Evolutionary conservation across 768 basidiomycete species (phyloP).

Genomic region (Tricholoma terreum): DNA sequence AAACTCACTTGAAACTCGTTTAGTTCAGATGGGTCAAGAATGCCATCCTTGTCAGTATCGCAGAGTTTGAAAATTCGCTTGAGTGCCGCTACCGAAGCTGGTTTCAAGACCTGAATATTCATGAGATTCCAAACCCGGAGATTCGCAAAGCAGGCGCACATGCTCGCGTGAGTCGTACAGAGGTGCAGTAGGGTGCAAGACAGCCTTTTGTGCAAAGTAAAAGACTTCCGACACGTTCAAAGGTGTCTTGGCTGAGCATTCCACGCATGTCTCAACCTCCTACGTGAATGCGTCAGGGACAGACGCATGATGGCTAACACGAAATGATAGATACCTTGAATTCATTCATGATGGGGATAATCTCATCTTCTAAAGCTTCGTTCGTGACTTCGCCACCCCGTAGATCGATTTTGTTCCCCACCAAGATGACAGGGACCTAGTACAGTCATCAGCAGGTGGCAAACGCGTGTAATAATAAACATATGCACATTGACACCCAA

Average conservation of each 20-base stretch:
- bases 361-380: constrained; percentile 91
- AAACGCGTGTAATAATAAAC: background rate
- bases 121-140: constrained; percentile 10
- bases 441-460: constrained; percentile 9
- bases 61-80: constrained; percentile 95
- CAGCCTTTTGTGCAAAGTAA: constrained; percentile 98
- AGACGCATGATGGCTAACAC: background rate
- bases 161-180: constrained; percentile 96
- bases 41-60: constrained; percentile 90
- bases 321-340: constrained; percentile 70
- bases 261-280: constrained; percentile 99
- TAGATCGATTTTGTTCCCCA: constrained; percentile 98
- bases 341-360: constrained; percentile 95
- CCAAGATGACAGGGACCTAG: constrained; percentile 93
- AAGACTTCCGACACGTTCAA: constrained; percentile 96
- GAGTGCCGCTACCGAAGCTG: constrained; percentile 84
- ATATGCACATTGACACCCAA: constrained; percentile 86
- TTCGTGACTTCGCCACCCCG: constrained; percentile 93
- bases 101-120: constrained; percentile 74
- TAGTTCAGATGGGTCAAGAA: constrained; percentile 85
- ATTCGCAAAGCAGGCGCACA: constrained; percentile 41
- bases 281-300: constrained; percentile 30
- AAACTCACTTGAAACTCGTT: constrained; percentile 90
- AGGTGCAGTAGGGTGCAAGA: constrained; percentile 94
- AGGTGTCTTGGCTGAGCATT: constrained; percentile 89